Evolutionary conservation across 495 filamentous ascomycete genomes (phyloP).

Genomic region (Daldinia decipiens): DNA sequence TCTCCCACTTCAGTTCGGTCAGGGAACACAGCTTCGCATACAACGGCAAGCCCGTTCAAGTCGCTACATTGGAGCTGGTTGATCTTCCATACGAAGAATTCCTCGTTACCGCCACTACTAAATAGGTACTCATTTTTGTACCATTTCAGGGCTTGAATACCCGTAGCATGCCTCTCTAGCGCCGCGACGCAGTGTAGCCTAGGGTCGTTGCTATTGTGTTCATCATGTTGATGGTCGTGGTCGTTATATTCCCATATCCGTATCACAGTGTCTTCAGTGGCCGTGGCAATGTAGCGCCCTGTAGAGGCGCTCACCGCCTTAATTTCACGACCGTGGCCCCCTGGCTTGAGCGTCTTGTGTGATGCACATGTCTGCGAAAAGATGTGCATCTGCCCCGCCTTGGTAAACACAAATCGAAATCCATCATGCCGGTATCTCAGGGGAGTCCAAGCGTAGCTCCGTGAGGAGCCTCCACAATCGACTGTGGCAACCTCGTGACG

Average conservation of each 20-base stretch:
- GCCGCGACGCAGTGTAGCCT: constrained; percentile 65
- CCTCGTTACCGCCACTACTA: constrained; percentile 85
- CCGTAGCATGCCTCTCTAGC: constrained; percentile 78
- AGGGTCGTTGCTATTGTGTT: constrained; percentile 2
- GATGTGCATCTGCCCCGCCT: constrained; percentile 63
- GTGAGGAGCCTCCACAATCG: constrained; percentile 84
- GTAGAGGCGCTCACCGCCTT: constrained; percentile 72
- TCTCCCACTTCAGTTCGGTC: constrained; percentile 71
- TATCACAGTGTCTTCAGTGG: constrained; percentile 88
- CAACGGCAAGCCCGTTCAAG: constrained; percentile 63
- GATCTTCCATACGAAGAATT: constrained; percentile 87
- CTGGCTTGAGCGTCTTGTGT: constrained; percentile 67
- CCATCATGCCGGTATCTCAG: constrained; percentile 43
- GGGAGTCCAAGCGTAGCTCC: constrained; percentile 73
- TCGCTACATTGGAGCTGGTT: constrained; percentile 58
- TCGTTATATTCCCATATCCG: constrained; percentile 66
- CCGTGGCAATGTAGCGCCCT: constrained; percentile 73
- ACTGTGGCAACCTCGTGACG: constrained; percentile 72
- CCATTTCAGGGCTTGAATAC: constrained; percentile 85
- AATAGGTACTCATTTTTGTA: constrained; percentile 75
- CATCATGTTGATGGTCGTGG: neutral
- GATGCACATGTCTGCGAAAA: constrained; percentile 59
- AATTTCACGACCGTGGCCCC: constrained; percentile 89
- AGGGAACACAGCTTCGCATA: constrained; percentile 70
- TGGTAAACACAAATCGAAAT: constrained; percentile 64